Evolutionary conservation across 768 basidiomycete genomes (phyloP).

Genomic region (Ephemerocybe angulata): DNA sequence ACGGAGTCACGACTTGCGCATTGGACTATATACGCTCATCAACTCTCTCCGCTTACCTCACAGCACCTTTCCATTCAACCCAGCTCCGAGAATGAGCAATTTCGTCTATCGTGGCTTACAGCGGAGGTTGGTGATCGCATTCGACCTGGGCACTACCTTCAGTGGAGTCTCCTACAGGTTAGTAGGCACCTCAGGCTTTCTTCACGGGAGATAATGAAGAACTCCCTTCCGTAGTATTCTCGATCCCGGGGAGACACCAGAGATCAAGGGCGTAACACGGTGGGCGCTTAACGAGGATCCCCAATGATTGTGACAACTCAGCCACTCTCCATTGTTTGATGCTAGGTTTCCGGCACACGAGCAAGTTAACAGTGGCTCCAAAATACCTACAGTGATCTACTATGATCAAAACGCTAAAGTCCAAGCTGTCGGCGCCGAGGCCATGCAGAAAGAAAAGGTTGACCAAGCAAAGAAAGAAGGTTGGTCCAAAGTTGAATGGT

Average conservation of each 20-base stretch:
- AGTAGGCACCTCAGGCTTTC: not conserved
- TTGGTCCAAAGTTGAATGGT: constrained; percentile 48
- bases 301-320: not conserved
- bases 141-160: constrained; percentile 13
- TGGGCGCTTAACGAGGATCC: constrained; percentile 13
- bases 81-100: not conserved
- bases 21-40: no score
- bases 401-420: constrained; percentile 37
- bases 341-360: constrained; percentile 21
- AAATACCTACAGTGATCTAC: constrained; percentile 45
- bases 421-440: constrained; percentile 42
- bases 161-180: constrained; percentile 15
- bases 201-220: not conserved
- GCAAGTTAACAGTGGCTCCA: constrained; percentile 37
- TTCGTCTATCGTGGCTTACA: constrained; percentile 7
- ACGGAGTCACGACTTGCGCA: no score
- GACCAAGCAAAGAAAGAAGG: constrained; percentile 39
- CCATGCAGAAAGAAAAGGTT: constrained; percentile 30
- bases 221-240: constrained; percentile 27
- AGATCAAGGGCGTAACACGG: constrained; percentile 39
- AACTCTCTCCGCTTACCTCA: not conserved
- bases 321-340: not conserved
- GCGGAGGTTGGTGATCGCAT: constrained; percentile 11
- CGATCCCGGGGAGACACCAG: constrained; percentile 28
- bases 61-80: not conserved